Conservation (phyloP, 2,329 filamentous ascomycete genomes). For the Venturiaceae sp. region DNA sequence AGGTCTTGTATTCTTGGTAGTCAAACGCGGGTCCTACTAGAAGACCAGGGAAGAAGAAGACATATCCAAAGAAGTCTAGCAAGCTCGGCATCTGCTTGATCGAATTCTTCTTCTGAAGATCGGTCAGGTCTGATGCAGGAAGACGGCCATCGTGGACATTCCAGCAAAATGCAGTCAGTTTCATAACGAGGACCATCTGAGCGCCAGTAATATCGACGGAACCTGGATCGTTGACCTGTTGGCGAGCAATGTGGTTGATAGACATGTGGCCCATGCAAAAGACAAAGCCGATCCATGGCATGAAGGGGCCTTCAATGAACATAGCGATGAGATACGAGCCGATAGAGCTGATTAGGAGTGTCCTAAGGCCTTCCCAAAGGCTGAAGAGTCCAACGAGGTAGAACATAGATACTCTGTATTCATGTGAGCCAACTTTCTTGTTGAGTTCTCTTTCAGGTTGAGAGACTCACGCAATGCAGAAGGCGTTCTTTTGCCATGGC, state of each 20-base stretch:
- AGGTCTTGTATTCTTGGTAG: conserved; percentile 82
- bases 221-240: conserved; percentile 56
- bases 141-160: conserved; percentile 89
- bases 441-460: neutral
- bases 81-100: conserved; percentile 64
- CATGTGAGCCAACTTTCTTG: conserved; percentile 9
- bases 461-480: conserved; percentile 60
- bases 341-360: conserved; percentile 67
- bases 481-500: conserved; percentile 78
- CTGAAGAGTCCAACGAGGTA: conserved; percentile 91
- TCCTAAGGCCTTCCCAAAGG: conserved; percentile 75
- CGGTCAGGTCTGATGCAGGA: conserved; percentile 68
- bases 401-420: conserved; percentile 63
- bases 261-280: conserved; percentile 97
- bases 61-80: conserved; percentile 80
- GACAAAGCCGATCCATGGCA: conserved; percentile 94
- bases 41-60: conserved; percentile 89
- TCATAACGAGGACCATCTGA: conserved; percentile 98
- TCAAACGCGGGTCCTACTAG: conserved; percentile 91
- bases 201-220: conserved; percentile 81
- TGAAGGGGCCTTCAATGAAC: conserved; percentile 76
- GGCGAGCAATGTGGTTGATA: conserved; percentile 74
- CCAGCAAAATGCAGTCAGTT: conserved; percentile 94
- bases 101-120: conserved; percentile 75
- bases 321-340: conserved; percentile 77